Evolutionary conservation across 345 rosid genomes (phyloP), one percentile per base, ranked within the genome.

Genomic region (Dimocarpus longan): DNA sequence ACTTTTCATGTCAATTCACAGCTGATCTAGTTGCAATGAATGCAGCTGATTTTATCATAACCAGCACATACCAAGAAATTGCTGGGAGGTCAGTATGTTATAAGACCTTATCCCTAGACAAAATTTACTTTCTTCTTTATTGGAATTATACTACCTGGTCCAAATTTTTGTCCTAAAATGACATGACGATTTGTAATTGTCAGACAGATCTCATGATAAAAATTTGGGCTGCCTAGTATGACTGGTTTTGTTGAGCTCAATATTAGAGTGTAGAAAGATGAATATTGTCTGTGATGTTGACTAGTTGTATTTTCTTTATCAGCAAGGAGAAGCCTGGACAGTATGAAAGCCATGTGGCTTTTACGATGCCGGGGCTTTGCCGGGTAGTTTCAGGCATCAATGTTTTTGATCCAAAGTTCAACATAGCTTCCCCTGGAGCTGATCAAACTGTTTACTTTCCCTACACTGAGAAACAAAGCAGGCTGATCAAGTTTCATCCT

Each of bases 391-490:
- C 98, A 12, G 99, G 99, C 81, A 91, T 91, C 89, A 90, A 87
- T 79, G 91, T 96, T 69, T 94, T 93, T 40, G 97, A 96, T 76
- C 97, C 98, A 0, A 96, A 96, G 87, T 96, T 96, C 87, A 94
- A 96, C 86, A 91, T 94, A 10, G 95, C 92, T 71, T 90, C 97
- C 66, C 99, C 97, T 10, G 99, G 98, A 0, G 99, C 99, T 18
- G 99, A 96, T 67, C 94, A 94, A 79, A 88, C 97, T n/a, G 92
- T 96, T 59, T 96, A 96, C 86, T 96, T 96, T 77, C 92, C 98
- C 62, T 88, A 85, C 84, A 80, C 89, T 0, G 91, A 91, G 80
- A 86, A 82, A 75, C 78, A 83, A n/a, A 86, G 79, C 54, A 83
- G 99, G 68, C 52, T 90, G 6, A 87, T 88, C 24, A 54, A 85